These are phyloP conservation scores for Breviolum minutum DNA, from an alignment of 73 alveolate genomes.

Conservation along the genomic window DNA sequence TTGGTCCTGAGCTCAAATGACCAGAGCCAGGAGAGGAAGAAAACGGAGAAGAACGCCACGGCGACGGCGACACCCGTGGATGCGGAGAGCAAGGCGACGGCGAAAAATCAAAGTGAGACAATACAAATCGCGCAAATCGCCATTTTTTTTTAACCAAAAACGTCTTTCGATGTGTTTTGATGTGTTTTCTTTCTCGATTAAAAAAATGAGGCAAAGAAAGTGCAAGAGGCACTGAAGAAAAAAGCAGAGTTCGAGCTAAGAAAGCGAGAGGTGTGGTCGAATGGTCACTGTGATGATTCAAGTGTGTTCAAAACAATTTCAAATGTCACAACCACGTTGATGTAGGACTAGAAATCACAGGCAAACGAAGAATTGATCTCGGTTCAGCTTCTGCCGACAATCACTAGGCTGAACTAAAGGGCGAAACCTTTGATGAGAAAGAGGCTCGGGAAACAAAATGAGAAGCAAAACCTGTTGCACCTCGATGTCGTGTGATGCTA, in stretches of 20 bases:
- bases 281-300: background rate
- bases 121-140: background rate
- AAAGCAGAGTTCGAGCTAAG: background rate
- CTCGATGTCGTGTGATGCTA: too few species aligned
- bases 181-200: background rate
- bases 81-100: background rate
- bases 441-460: too few species aligned
- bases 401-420: too few species aligned
- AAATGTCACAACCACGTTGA: background rate
- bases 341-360: background rate
- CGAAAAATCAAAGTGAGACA: background rate
- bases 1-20: background rate
- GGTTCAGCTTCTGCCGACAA: too few species aligned
- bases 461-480: too few species aligned
- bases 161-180: too few species aligned
- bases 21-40: background rate
- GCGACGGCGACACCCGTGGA: background rate
- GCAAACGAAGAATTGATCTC: background rate
- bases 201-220: background rate
- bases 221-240: background rate
- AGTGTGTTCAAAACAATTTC: background rate
- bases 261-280: background rate
- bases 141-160: too few species aligned
- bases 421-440: too few species aligned
- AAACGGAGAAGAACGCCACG: too few species aligned